Evolutionary conservation across 2,329 filamentous ascomycete genomes (phyloP), one percentile per base, ranked within the genome.

Genomic region (Chrysoporthe austroafricana): DNA sequence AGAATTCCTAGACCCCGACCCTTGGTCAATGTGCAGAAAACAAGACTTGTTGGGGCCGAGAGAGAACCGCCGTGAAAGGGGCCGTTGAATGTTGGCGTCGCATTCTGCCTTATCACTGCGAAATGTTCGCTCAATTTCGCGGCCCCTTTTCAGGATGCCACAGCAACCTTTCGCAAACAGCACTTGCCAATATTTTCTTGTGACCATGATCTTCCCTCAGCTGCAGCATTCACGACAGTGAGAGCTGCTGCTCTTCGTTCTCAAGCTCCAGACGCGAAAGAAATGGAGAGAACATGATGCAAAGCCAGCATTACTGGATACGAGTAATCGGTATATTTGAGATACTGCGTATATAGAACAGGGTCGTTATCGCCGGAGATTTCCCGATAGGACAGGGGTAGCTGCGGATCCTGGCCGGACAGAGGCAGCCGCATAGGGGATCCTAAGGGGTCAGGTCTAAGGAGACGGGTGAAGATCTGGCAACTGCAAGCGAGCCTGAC

Each of bases 41-140:
- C 26, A 52, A 48, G 13, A 43, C 44, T 57, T 43, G 42, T 26
- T 44, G 44, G 32, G 36, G 54, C 26, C 21, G 13, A 18, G 16
- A 68, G 57, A 50, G 44, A 68, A 63, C 21, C 60, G 66, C 58
- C 54, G 62, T 52, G 34, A 50, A 39, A 64, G 46, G 32, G 57
- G 46, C 57, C 42, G 32, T 21, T 42, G 54, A 48, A 34, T 39
- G 61, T 48, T 48, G 58, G 54, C 66, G 66, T 64, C 48, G 52
- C 59, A 68, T 68, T 18, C 50, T 43, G 59, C 42, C 58, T 57
- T 58, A 43, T 36, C 50, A 50, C 52, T 56, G 57, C 59, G 63
- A 66, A 48, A 52, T 56, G 50, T 60, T 68, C 63, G 58, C 66
- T 58, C 57, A 50, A 68, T 62, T 58, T n/a, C 36, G 63, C 56